These are phyloP conservation scores for Pittosporum tobira DNA, from an alignment of 129 eudicot genomes.

Conservation along the genomic window DNA sequence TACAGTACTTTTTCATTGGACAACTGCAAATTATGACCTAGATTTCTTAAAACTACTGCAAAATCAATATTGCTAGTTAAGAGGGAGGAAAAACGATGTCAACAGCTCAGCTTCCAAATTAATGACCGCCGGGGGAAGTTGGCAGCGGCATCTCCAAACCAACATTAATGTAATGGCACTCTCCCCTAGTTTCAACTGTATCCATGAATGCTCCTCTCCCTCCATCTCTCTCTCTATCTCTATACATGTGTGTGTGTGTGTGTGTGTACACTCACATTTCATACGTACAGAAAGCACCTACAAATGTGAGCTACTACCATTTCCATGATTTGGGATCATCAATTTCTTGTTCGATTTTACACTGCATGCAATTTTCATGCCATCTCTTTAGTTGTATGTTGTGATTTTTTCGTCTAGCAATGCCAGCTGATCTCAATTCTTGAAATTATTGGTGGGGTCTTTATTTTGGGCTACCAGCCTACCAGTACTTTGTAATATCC, in stretches of 20 bases:
- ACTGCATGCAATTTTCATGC: background rate
- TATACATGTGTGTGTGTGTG: background rate
- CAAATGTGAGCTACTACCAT: background rate
- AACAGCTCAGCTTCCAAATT: constrained; percentile 27
- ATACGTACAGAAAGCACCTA: background rate
- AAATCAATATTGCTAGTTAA: too few relatives aligned
- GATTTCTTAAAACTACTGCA: too few relatives aligned
- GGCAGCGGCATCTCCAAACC: constrained; percentile 15
- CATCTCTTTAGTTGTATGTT: background rate
- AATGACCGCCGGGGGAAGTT: constrained; percentile 34
- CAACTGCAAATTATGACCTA: too few relatives aligned
- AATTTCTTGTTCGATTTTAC: background rate
- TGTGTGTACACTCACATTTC: background rate
- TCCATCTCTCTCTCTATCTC: constrained; percentile 4
- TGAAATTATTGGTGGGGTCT: constrained; percentile 11
- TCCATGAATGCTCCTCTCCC: constrained; percentile 10
- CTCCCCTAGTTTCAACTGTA: constrained; percentile 14
- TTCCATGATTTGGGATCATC: constrained; percentile 6
- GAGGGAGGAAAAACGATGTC: background rate
- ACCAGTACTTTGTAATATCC: constrained; percentile 23
- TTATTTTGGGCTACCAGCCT: constrained; percentile 10
- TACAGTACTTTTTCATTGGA: too few relatives aligned
- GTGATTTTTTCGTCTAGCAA: background rate
- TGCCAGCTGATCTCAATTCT: constrained; percentile 1
- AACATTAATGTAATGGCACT: constrained; percentile 5